Evolutionary conservation across 2,329 filamentous ascomycete genomes (phyloP), one percentile per base, ranked within the genome.

Genomic region (Aspergillus sp.): DNA sequence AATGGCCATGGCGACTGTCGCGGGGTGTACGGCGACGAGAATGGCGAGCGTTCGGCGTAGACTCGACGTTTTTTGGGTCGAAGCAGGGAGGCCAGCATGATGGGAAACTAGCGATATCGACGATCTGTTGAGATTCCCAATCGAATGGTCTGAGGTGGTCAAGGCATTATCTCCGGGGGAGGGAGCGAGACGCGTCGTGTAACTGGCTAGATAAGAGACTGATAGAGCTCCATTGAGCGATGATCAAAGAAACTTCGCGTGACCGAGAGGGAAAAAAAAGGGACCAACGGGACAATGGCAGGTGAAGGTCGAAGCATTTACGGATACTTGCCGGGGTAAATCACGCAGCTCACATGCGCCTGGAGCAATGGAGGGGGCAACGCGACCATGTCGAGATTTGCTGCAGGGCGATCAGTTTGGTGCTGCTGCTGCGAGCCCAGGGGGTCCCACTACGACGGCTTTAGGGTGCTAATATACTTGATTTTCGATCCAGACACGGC

Each of bases 81-180:
- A 57, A 75, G 59, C 20, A 74, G 69, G 52, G 69, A 71, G 51
- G 69, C 69, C 31, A 74, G 65, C 71, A 73, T 74, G 58, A 50
- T 65, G 54, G 49, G 39, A 31, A 39, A 47, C 16, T 7, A 42
- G 6, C 36, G 36, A 42, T 42, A 12, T 47, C 45, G 22, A 47
- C 36, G 22, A 47, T 47, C 22, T 24, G 4, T 47, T 22, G 45
- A 11, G 22, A 47, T 47, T 47, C 45, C 45, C 45, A 20, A 47
- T 47, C 45, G 45, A 47, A 47, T 47, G 22, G 45, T 47, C 7
- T 47, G 18, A 20, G 18, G 14, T 20, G 12, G n/a, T 47, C 45
- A 47, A 47, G 18, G 22, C 45, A 47, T 47, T 24, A 24, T 47
- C 20, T 47, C 22, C 18, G 45, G 11, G 18, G 45, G 12, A 24